A percentile compares a stretch with the other conserved stretches of the same genome.
Conservation (phyloP, 495 filamentous ascomycete genomes). For the Penicillium steckii region DNA sequence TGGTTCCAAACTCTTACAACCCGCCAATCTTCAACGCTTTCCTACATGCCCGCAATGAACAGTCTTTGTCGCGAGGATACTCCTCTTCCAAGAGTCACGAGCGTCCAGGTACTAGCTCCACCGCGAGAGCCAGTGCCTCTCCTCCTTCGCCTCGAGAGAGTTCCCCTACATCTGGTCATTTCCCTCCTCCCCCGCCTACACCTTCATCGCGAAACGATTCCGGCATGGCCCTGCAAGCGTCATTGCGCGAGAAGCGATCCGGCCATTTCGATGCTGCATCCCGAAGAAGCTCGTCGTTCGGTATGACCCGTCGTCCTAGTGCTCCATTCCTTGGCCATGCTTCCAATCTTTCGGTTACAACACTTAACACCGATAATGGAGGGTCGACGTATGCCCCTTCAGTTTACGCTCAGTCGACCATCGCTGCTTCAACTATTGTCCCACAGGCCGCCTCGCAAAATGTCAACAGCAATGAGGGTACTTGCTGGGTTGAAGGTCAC, state of each 20-base stretch:
- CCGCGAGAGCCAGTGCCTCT: constrained; percentile 60
- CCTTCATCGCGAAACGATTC: constrained; percentile 86
- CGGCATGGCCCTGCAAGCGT: constrained; percentile 79
- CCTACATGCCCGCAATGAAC: constrained; percentile 68
- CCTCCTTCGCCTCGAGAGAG: constrained; percentile 73
- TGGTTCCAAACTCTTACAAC: constrained; percentile 43
- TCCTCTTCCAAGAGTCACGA: constrained; percentile 58
- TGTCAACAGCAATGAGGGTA: constrained; percentile 81
- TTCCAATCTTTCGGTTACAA: constrained; percentile 79
- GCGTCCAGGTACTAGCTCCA: constrained; percentile 79
- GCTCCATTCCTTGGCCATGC: constrained; percentile 80
- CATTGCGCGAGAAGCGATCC: constrained; percentile 88
- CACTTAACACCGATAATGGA: constrained; percentile 70
- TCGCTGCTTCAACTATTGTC: constrained; percentile 98
- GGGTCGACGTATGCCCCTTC: constrained; percentile 89
- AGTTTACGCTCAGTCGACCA: constrained; percentile 91
- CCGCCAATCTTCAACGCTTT: constrained; percentile 87
- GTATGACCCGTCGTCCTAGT: constrained; percentile 77
- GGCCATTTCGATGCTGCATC: constrained; percentile 87
- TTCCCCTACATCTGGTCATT: constrained; percentile 78
- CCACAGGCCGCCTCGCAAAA: constrained; percentile 84
- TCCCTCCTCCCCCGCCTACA: constrained; percentile 70
- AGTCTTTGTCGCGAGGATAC: constrained; percentile 41
- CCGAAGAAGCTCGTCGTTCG: constrained; percentile 87
- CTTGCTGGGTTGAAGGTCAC: constrained; percentile 91